Base-by-base conservation (phyloP, 2,329 filamentous ascomycete species). In the Grosmannia serpens region DNA sequence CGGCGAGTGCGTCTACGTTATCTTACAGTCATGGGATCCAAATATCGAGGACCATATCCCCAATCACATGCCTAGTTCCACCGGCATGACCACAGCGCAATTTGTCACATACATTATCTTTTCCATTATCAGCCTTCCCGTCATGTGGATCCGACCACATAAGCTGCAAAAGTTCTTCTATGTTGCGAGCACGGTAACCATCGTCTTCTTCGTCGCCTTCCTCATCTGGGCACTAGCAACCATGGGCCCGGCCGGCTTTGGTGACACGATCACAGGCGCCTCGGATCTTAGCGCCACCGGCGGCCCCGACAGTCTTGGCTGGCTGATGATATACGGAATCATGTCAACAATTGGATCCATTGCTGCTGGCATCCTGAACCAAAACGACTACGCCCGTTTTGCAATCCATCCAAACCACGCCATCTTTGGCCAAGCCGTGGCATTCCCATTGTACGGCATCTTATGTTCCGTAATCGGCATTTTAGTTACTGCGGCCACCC, bases 1-100 rank as follows among this genome's bases (percentile, higher is more conserved):
- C 15, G 75, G 75, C 3, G 68, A 75, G 63, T 77, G 74, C 54
- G 62, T 76, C 58, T 75, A 77, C 55, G 68, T 77, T 51, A 74
- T 74, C 55, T 67, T 78, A 6, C 70, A 74, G 13, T 74, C 76
- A 1, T 74, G 75, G 65, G 73, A 74, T 62, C 75, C 75, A 13
- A 67, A 68, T 9, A 67, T 76, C 38, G 74, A 76, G 57, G 54
- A 68, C 0, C 72, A 72, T 60, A 70, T 78, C 50, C 71, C 68
- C 17, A 76, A 76, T 63, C 67, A 65, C 46, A 73, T 77, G 54
- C 70, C 75, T 13, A 22, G 2, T 24, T 15, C 31, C 38, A 57
- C 56, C 20, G 56, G 56, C 29, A 60, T 68, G 44, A 65, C 62
- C 22, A 62, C 66, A 2, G 65, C 64, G 8, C 61, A 67, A 41